Conservation (phyloP, 139 green algal species). For the Picochlorum sp. region DNA sequence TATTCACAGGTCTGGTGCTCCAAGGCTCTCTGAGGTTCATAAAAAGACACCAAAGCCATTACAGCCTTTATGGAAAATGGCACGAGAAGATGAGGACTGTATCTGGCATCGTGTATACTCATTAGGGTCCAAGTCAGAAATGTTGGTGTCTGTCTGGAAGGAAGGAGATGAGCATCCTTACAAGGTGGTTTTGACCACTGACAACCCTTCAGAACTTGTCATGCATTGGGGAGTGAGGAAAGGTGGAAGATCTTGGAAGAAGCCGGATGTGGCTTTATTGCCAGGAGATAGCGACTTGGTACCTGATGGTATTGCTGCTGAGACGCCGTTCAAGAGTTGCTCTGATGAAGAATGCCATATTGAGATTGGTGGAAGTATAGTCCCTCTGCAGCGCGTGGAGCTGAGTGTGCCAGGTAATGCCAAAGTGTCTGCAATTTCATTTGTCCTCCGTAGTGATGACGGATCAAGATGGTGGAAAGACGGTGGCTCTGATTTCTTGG, state of each 20-base stretch:
- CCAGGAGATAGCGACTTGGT: conserved; percentile 12
- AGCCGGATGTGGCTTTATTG: conserved; percentile 15
- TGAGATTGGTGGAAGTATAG: conserved; percentile 30
- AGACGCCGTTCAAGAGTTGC: conserved; percentile 49
- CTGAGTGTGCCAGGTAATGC: conserved; percentile 46
- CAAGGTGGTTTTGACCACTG: conserved; percentile 55
- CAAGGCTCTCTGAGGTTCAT: conserved; percentile 22
- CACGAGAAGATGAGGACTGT: conserved; percentile 25
- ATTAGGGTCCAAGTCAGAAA: conserved; percentile 55
- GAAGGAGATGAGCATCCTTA: conserved; percentile 14
- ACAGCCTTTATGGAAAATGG: conserved; percentile 30
- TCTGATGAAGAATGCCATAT: conserved; percentile 38
- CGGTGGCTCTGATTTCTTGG: conserved; percentile 62
- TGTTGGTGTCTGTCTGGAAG: conserved; percentile 66
- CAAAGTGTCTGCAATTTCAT: conserved; percentile 40
- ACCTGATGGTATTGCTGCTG: conserved; percentile 32
- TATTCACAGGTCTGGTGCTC: conserved; percentile 43
- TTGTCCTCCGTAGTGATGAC: conserved; percentile 67
- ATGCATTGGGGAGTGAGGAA: conserved; percentile 79
- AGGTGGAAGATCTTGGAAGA: conserved; percentile 31
- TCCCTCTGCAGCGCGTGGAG: conserved; percentile 65
- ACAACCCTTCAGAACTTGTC: conserved; percentile 48
- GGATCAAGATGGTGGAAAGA: conserved; percentile 80
- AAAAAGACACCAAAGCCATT: conserved; percentile 12
- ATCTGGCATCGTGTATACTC: conserved; percentile 40